Evolutionary conservation across 1,284 basidiomycete genomes (phyloP), one percentile per base, ranked within the genome.

Genomic region (Ceratobasidium sp.): DNA sequence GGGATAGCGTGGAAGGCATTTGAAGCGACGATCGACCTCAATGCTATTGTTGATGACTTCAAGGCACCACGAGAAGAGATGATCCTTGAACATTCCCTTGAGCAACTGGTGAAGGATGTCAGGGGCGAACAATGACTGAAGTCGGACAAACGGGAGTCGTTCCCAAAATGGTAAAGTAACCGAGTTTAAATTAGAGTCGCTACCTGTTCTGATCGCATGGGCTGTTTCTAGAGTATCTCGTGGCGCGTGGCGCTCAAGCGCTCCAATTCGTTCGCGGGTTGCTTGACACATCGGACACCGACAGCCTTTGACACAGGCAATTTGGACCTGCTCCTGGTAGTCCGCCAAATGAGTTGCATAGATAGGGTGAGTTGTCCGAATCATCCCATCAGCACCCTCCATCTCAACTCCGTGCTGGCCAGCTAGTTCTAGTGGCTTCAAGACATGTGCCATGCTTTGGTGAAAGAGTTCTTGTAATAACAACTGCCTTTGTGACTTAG

Each of bases 51-150:
- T 57, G 9, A 63, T n/a, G 0, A 73, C 5, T 8, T 54, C n/a
- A 14, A n/a, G 13, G 47, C 72, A 76, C 77, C 78, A 77, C 1
- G 8, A 46, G 8, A 78, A 67, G 0, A 78, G 55, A 54, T 79
- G 78, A 26, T 69, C 64, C 58, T 79, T 79, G 72, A 79, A 77
- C 8, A 81, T 74, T 9, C 80, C 80, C 66, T 81, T 79, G 67
- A 80, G 79, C 0, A 80, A 73, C 57, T 81, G 80, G 62, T 81
- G 80, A 2, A 80, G 76, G 43, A 80, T 57, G 50, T 81, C 78
- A 7, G 79, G 80, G 1, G 77, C 77, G 52, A 80, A 64, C n/a
- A 46, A 72, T 7, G 52, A 7, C 73, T 78, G 78, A 43, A 80
- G 80, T 62, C 79, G 70, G 16, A 55, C 23, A 50, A 76, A 67